Base-by-base conservation (phyloP, 768 basidiomycete species). In the Inosperma sp. region DNA sequence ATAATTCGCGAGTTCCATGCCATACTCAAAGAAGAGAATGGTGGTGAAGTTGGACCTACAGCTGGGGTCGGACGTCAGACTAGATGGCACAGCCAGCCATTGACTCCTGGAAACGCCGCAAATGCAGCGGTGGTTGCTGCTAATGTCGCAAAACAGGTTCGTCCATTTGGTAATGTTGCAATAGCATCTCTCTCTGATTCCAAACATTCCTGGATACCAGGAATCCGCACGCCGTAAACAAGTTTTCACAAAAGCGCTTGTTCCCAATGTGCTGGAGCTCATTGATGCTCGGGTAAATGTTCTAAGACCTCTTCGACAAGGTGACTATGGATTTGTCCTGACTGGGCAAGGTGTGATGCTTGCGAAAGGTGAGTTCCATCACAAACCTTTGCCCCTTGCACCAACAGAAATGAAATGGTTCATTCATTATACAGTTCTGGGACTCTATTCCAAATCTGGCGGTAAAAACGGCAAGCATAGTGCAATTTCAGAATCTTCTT, bases 391-490 rank as follows among this genome's bases (percentile, higher is more conserved):
- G 17, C 22, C 6, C 34, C 10, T 23, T 41, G 23, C 23, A 23
- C 25, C 25, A 34, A 8, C 14, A 21, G 26, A 33, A 31, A 16
- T 14, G 10, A 17, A n/a, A n/a, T n/a, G n/a, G n/a, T n/a, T n/a
- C n/a, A n/a, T n/a, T n/a, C n/a, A n/a, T n/a, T n/a, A n/a, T 39
- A 16, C 10, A 64, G 63, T 63, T 1, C 14, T 40, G 10, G 46
- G 49, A 4, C 4, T 65, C 13, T 65, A 63, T 45, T 55, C 57
- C 7, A 67, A 65, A 33, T 53, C 57, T 13, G 63, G 57, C 6
- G 59, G 66, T 7, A 62, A 65, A 43, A 62, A 65, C 42, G 59
- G 62, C 10, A 60, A 59, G 31, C 65, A 65, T 39, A 31, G 39
- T 6, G 48, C 51, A 5, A 42, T 62, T 2, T 51, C 56, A 1